Base-by-base conservation (phyloP, 1,284 basidiomycete species). In the Papiliotrema laurentii region DNA sequence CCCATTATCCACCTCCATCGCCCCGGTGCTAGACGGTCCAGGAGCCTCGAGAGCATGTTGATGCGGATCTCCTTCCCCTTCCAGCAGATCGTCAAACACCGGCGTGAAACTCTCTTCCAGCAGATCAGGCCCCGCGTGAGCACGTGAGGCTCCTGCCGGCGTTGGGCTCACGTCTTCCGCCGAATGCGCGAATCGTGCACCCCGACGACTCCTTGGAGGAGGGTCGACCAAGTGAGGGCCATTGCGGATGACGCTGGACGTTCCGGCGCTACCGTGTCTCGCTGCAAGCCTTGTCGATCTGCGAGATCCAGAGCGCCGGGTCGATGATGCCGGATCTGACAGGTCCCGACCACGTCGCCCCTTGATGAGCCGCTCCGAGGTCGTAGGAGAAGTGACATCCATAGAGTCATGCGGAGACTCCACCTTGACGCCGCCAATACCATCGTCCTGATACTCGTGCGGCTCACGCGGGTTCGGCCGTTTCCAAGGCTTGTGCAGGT, bases 401-500 rank as follows among this genome's bases (percentile, higher is more conserved):
- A 38, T 16, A 19, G 30, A 10, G 9, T 38, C 36, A 10, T 9
- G 18, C 9, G 36, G 36, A 10, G 36, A 38, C 10, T 9, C 19
- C 36, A 38, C 10, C 9, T 38, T 22, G 36, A 38, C 36, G 10
- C 36, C 47, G 4, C 45, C 51, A 5, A 50, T 42, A 21, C 58
- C 58, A 41, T 63, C 55, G 16, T 36, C 33, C 47, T 63, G 64
- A 45, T 67, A 67, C 22, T 56, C 54, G 33, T 55, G 58, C 4
- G 66, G 65, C 43, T 69, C 59, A 34, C 53, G 45, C n/a, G 51
- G 57, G 53, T 66, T 58, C 4, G 33, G 46, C n/a, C 60, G 53
- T 47, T 69, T 62, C 71, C 70, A 74, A 19, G 62, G 68, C 28
- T 57, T 51, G 16, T 59, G 44, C 19, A 61, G 51, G 14, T 43